These are phyloP conservation scores for Planoprotostelium fungivorum DNA, from an alignment of 78 protist species.

Conservation along the genomic window DNA sequence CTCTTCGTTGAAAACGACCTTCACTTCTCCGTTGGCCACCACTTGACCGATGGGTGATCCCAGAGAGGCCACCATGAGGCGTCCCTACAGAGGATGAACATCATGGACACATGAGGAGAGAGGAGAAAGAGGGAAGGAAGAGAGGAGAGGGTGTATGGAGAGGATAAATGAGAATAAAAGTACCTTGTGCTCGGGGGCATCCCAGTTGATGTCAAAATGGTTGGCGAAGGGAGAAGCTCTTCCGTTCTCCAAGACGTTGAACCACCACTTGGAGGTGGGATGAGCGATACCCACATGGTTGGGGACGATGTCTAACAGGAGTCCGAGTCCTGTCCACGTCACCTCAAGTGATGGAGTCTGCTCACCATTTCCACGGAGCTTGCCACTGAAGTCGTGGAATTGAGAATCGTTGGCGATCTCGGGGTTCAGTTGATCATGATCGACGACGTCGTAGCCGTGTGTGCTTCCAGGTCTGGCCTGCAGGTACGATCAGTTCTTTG, in stretches of 20 bases:
- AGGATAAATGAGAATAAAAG: neutral
- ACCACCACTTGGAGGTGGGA: neutral
- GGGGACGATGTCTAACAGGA: neutral
- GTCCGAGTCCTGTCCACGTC: neutral
- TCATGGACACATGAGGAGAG: no score
- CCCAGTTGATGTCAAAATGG: neutral
- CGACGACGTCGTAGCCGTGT: neutral
- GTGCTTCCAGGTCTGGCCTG: slow-evolving; percentile 2
- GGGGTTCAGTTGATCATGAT: neutral
- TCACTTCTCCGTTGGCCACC: neutral
- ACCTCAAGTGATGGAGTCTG: neutral
- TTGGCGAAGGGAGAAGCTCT: neutral
- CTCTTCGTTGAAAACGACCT: neutral
- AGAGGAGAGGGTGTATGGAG: no score
- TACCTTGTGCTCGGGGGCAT: neutral
- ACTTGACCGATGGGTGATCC: neutral
- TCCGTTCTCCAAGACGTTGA: neutral
- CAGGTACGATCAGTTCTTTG: neutral
- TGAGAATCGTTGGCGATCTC: neutral
- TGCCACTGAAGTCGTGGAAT: neutral
- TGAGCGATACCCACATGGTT: neutral
- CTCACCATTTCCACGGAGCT: neutral
- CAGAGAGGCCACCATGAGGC: neutral
- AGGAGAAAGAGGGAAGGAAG: no score
- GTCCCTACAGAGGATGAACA: neutral